phyloP scores from a whole-genome alignment of 2,329 filamentous ascomycete genomes.

The Pyrenophora graminea region DNA sequence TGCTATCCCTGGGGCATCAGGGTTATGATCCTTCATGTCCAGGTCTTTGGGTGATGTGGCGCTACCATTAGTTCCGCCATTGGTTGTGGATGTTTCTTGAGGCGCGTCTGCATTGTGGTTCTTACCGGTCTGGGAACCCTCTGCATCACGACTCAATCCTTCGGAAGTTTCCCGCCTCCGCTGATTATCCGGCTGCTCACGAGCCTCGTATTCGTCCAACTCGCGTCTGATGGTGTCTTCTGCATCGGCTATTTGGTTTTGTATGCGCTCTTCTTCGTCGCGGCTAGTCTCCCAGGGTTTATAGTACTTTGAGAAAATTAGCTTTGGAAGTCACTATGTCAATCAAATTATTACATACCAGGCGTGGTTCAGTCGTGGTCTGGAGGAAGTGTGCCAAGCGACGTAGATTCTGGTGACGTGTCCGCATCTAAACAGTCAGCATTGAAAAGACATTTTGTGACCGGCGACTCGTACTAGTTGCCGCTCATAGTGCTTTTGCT shows the following conservation, averaged over 20 bases:
- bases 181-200: constrained; percentile 37
- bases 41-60: constrained; percentile 25
- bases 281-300: constrained; percentile 76
- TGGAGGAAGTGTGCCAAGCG: constrained; percentile 72
- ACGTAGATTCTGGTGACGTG: constrained; percentile 72
- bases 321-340: constrained; percentile 10
- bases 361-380: constrained; percentile 70
- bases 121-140: constrained; percentile 29
- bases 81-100: constrained; percentile 22
- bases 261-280: constrained; percentile 71
- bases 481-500: constrained; percentile 77
- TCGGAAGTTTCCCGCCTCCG: constrained; percentile 22
- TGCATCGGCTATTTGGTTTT: constrained; percentile 69
- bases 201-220: constrained; percentile 62
- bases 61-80: constrained; percentile 34
- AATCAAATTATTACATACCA: constrained; percentile 62
- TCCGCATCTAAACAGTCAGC: constrained; percentile 65
- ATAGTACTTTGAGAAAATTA: constrained; percentile 67
- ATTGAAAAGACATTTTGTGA: background rate
- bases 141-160: constrained; percentile 23
- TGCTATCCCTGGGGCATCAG: constrained; percentile 21
- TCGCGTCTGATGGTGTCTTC: constrained; percentile 69
- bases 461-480: constrained; percentile 64
- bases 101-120: constrained; percentile 27
- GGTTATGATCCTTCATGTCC: constrained; percentile 33